Evolutionary conservation across 169 alveolate genomes (phyloP).

Genomic region (Plasmodium coatneyi): DNA sequence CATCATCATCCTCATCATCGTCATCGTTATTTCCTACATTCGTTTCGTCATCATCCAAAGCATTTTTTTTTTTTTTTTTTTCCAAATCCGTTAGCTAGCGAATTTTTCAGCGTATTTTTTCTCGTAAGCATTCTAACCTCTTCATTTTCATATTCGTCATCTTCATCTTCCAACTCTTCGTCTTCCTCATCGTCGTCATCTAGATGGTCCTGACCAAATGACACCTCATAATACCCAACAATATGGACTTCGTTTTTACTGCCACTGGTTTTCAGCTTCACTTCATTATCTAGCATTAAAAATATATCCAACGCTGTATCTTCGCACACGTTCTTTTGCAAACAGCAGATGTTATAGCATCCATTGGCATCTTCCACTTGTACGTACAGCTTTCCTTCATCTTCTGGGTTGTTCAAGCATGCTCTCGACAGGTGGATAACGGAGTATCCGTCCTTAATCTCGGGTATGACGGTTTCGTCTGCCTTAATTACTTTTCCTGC

Average conservation of each 20-base stretch:
- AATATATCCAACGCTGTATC: constrained; percentile 89
- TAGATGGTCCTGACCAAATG: constrained; percentile 88
- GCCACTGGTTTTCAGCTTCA: constrained; percentile 87
- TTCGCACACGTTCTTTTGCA: constrained; percentile 91
- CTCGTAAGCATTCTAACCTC: constrained; percentile 82
- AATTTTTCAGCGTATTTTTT: constrained; percentile 67
- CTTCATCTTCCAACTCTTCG: constrained; percentile 83
- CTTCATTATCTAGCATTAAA: constrained; percentile 86
- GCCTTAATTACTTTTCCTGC: constrained; percentile 78
- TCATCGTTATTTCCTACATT: constrained; percentile 55
- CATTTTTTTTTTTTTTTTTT: constrained; percentile 36
- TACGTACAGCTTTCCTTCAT: constrained; percentile 87
- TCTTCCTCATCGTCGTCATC: constrained; percentile 84
- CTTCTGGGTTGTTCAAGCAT: constrained; percentile 90
- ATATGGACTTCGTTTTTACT: constrained; percentile 92
- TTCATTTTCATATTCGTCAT: constrained; percentile 85
- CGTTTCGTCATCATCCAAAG: constrained; percentile 42
- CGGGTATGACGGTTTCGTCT: constrained; percentile 78
- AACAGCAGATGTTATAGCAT: constrained; percentile 86
- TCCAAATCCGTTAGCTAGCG: constrained; percentile 17
- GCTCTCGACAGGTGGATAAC: constrained; percentile 90
- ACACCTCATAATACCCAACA: constrained; percentile 92
- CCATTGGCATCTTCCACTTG: constrained; percentile 89
- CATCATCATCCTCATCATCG: constrained; percentile 78
- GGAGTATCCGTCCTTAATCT: constrained; percentile 78